Conservation (phyloP, 2,329 filamentous ascomycete genomes). For the Exophiala spinifera region DNA sequence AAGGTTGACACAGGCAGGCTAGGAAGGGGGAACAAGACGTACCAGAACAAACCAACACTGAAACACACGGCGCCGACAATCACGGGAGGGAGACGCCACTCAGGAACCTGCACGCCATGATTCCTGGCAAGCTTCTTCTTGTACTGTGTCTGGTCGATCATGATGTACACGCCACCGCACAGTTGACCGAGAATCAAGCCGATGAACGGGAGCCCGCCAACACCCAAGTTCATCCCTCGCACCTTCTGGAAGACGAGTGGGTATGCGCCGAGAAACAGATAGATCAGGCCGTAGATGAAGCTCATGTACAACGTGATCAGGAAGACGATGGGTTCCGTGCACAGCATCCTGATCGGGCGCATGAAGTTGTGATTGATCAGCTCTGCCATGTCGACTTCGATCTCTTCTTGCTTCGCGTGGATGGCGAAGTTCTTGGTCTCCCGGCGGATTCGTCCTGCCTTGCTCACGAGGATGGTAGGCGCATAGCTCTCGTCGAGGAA, state of each 20-base stretch:
- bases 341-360: constrained; percentile 48
- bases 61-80: constrained; percentile 51
- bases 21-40: not conserved
- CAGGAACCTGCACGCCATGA: constrained; percentile 32
- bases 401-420: constrained; percentile 42
- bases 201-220: constrained; percentile 49
- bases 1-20: constrained; percentile 32
- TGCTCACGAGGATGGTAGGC: constrained; percentile 50
- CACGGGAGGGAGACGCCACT: constrained; percentile 52
- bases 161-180: constrained; percentile 29
- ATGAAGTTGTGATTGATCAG: constrained; percentile 43
- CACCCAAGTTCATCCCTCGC: constrained; percentile 47
- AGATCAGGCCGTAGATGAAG: constrained; percentile 51
- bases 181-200: constrained; percentile 44
- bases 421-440: constrained; percentile 46
- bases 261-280: constrained; percentile 6
- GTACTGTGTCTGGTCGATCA: constrained; percentile 11
- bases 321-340: constrained; percentile 51
- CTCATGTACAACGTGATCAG: constrained; percentile 46
- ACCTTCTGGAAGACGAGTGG: constrained; percentile 10
- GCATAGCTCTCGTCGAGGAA: constrained; percentile 60
- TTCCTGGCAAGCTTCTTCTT: not conserved
- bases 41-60: constrained; percentile 56
- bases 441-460: constrained; percentile 48
- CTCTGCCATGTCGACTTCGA: constrained; percentile 36